Percentiles rank a stretch among this genome's conserved stretches.
Conservation (phyloP, 225 moss, liverwort and hornwort species). For the Polytrichum commune region DNA sequence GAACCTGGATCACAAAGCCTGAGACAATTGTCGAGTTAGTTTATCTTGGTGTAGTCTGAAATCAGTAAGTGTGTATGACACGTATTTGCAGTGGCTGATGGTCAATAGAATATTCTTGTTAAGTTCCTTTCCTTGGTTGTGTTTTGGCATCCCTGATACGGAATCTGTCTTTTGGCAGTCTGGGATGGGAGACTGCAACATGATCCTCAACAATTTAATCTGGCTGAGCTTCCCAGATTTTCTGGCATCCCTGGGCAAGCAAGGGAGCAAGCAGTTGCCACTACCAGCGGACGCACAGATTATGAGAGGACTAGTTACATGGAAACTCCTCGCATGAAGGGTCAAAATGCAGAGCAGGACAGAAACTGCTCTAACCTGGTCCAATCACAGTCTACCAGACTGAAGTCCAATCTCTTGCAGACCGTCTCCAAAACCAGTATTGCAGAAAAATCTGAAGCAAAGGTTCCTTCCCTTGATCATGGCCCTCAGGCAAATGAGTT, state of each 20-base stretch:
- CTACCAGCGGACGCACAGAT: slow-evolving; percentile 19
- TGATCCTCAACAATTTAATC: slow-evolving; percentile 42
- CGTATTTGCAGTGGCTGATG: no score
- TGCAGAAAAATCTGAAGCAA: slow-evolving; percentile 30
- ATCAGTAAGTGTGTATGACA: no score
- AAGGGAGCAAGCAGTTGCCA: slow-evolving; percentile 28
- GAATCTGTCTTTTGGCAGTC: slow-evolving; percentile 34
- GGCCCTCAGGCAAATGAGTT: slow-evolving; percentile 30
- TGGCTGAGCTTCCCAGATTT: slow-evolving; percentile 44
- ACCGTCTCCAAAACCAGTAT: slow-evolving; percentile 13
- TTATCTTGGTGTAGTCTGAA: no score
- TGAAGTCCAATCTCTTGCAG: slow-evolving; percentile 21
- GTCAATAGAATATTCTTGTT: no score
- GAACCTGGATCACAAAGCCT: no score
- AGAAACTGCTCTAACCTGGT: slow-evolving; percentile 27
- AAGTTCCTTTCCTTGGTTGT: not conserved
- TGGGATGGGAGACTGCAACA: slow-evolving; percentile 59
- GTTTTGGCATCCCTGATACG: slow-evolving; percentile 8
- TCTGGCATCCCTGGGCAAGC: slow-evolving; percentile 40
- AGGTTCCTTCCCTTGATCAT: slow-evolving; percentile 33
- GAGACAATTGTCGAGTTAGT: no score
- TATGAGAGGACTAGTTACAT: slow-evolving; percentile 30
- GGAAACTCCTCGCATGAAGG: slow-evolving; percentile 21
- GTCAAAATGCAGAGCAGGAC: slow-evolving; percentile 19
- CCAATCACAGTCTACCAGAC: slow-evolving; percentile 23